Conservation (phyloP, 108 stramenopile genomes). For the Skeletonema marinoi region DNA sequence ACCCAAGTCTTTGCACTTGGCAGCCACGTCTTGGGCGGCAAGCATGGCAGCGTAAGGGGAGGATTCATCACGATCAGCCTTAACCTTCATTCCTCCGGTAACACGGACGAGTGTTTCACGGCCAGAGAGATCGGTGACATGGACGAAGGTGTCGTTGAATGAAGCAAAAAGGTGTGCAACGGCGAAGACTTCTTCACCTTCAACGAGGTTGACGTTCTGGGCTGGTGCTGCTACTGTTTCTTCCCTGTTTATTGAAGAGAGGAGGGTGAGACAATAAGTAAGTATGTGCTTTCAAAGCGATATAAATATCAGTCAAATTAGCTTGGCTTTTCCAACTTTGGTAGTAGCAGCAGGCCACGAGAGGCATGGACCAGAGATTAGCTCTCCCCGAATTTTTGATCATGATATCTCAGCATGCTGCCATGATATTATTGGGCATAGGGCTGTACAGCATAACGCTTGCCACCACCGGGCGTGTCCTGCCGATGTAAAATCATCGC, state of each 20-base stretch:
- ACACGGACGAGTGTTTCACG: slow-evolving; percentile 99
- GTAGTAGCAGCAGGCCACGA: neutral
- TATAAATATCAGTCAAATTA: neutral
- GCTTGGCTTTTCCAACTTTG: neutral
- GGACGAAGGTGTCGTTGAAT: slow-evolving; percentile 99
- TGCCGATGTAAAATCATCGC: neutral
- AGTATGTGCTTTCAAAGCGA: neutral
- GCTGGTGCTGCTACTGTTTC: neutral
- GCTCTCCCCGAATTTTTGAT: neutral
- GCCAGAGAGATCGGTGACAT: slow-evolving; percentile 99
- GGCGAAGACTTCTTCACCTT: slow-evolving; percentile 98
- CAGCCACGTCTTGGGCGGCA: slow-evolving; percentile 99
- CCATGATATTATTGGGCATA: neutral
- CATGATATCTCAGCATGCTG: neutral
- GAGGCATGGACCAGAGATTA: neutral
- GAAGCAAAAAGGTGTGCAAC: slow-evolving; percentile 99
- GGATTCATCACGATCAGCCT: slow-evolving; percentile 99
- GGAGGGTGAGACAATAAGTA: neutral
- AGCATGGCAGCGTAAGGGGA: slow-evolving; percentile 99
- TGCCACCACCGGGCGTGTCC: neutral
- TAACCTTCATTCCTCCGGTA: slow-evolving; percentile 99
- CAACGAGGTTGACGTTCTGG: slow-evolving; percentile 63
- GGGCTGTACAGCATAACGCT: neutral
- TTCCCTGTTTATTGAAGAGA: neutral
- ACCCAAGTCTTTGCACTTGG: slow-evolving; percentile 94